A percentile compares a stretch with the other conserved stretches of the same genome.
Conservation (phyloP, 495 filamentous ascomycete genomes). For the Cladorrhinum samala region DNA sequence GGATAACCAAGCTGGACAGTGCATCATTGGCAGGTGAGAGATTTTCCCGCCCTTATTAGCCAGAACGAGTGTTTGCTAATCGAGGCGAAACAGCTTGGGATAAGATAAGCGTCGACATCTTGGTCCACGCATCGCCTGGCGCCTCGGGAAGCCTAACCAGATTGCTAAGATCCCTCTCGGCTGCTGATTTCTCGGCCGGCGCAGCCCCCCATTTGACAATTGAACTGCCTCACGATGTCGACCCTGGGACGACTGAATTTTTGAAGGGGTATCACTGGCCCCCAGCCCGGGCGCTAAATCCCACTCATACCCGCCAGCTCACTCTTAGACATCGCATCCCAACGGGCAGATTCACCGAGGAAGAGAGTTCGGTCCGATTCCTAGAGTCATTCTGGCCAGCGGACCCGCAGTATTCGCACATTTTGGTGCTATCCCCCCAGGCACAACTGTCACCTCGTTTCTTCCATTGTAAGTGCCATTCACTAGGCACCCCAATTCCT, state of each 20-base stretch:
- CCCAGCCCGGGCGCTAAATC: constrained; percentile 34
- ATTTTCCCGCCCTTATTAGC: neutral
- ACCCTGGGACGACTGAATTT: constrained; percentile 53
- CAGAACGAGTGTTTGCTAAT: too few species aligned
- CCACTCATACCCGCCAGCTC: constrained; percentile 42
- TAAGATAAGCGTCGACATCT: constrained; percentile 63
- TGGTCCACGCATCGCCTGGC: constrained; percentile 63
- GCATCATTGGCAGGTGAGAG: constrained; percentile 58
- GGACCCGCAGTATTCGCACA: constrained; percentile 54
- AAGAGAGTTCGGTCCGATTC: constrained; percentile 62
- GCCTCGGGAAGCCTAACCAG: constrained; percentile 67
- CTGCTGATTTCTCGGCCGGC: constrained; percentile 65
- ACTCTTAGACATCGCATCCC: constrained; percentile 67
- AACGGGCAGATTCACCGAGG: constrained; percentile 44
- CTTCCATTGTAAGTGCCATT: constrained; percentile 59
- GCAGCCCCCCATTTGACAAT: constrained; percentile 65
- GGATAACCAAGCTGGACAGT: constrained; percentile 71
- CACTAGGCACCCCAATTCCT: neutral
- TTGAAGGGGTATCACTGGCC: constrained; percentile 61
- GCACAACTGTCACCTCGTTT: constrained; percentile 67
- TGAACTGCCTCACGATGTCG: constrained; percentile 65
- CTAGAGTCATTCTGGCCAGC: constrained; percentile 78
- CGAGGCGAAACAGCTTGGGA: constrained; percentile 75
- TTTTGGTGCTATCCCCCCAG: constrained; percentile 72
- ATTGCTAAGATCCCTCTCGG: constrained; percentile 63